Conservation (phyloP, 2,329 filamentous ascomycete genomes). For the Sarocladium kiliense region DNA sequence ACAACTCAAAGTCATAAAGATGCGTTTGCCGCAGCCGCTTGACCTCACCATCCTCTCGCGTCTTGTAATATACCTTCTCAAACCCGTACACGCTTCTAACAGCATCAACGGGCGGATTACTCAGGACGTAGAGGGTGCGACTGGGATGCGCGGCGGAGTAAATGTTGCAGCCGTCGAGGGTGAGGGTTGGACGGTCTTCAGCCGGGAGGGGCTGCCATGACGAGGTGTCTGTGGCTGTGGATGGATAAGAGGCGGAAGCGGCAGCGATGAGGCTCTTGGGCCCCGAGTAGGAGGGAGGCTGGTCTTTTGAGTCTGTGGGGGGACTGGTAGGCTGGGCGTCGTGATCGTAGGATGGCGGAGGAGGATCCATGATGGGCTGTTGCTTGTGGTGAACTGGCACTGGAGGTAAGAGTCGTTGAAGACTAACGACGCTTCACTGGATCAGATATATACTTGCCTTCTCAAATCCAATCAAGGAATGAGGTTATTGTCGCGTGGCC, state of each 20-base stretch:
- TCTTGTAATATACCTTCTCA: slow-evolving; percentile 10
- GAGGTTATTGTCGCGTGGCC: too few relatives aligned
- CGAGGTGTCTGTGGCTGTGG: neutral
- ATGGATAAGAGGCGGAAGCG: neutral
- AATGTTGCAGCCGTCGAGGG: slow-evolving; percentile 9
- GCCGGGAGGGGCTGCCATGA: neutral
- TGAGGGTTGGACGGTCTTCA: neutral
- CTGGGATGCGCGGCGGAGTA: slow-evolving; percentile 7
- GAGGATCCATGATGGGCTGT: slow-evolving; percentile 6
- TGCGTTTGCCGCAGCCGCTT: neutral
- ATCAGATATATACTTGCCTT: too few relatives aligned
- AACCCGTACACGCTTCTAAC: slow-evolving; percentile 3
- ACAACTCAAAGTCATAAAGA: slow-evolving; percentile 4
- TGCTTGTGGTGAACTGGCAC: neutral
- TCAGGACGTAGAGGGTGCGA: slow-evolving; percentile 10
- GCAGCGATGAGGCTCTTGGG: neutral
- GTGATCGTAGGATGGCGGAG: neutral
- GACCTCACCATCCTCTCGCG: neutral
- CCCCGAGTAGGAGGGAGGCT: neutral
- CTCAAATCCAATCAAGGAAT: too few relatives aligned
- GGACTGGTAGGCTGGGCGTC: neutral
- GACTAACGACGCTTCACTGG: too few relatives aligned
- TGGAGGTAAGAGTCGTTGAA: too few relatives aligned
- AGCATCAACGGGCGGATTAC: neutral
- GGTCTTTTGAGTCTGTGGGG: neutral